These are phyloP conservation scores for Hylodesmum podocarpum DNA, from an alignment of 306 rosid genomes.

Conservation along the genomic window DNA sequence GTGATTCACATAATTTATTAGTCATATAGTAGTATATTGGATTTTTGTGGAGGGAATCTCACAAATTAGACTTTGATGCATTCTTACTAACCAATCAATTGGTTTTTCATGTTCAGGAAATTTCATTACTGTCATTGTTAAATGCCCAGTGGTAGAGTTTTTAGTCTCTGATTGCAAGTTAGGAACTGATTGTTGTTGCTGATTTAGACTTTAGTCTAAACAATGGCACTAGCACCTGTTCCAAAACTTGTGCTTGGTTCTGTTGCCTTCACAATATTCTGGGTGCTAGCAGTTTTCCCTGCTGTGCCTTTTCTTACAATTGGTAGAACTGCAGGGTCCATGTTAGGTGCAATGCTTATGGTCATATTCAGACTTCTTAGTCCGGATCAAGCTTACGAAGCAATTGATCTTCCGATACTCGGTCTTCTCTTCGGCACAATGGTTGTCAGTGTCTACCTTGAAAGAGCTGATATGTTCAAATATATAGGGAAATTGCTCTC, in stretches of 20 bases:
- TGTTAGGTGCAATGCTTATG: constrained; percentile 90
- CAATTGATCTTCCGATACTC: constrained; percentile 81
- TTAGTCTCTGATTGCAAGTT: constrained; percentile 1
- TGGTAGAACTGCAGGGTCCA: constrained; percentile 93
- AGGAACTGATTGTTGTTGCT: background rate
- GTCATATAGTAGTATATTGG: background rate
- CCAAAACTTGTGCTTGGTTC: constrained; percentile 79
- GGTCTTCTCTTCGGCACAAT: constrained; percentile 96
- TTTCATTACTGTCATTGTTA: background rate
- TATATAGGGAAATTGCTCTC: constrained; percentile 78
- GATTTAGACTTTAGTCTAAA: constrained; percentile 1
- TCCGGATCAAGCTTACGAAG: constrained; percentile 75
- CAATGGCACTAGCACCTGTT: constrained; percentile 67
- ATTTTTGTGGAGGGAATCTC: background rate
- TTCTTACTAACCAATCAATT: background rate
- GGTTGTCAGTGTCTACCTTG: constrained; percentile 92
- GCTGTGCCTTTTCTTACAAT: constrained; percentile 83
- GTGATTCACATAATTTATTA: background rate
- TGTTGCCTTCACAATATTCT: constrained; percentile 68
- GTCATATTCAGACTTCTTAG: constrained; percentile 61
- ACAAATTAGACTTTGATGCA: background rate
- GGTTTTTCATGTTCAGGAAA: constrained; percentile 28
- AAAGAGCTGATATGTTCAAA: constrained; percentile 89
- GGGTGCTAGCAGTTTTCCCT: constrained; percentile 89
- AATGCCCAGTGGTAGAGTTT: background rate